phyloP scores from a whole-genome alignment of 208 protist species.

The Wallacemonas sp. region DNA sequence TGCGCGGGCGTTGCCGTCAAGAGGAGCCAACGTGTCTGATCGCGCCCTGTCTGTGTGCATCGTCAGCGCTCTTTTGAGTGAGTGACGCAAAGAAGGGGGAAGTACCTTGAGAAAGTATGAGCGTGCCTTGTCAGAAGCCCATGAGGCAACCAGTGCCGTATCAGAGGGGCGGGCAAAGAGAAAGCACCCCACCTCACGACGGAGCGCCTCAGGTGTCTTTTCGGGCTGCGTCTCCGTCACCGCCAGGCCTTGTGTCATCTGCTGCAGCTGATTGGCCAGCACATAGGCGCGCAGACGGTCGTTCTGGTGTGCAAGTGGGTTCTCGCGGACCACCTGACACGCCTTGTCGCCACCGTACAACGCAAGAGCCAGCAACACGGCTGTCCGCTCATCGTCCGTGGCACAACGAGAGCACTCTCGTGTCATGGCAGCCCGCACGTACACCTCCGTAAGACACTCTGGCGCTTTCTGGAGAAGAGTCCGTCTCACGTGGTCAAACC shows the following conservation, averaged over 20 bases:
- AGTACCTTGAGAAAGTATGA: constrained; percentile 67
- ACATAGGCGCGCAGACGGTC: constrained; percentile 3
- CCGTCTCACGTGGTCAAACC: not conserved
- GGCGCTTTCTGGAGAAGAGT: not conserved
- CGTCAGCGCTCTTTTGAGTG: too few relatives aligned
- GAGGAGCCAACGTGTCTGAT: too few relatives aligned
- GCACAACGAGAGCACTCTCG: not conserved
- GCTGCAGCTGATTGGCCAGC: not conserved
- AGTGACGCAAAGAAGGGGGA: constrained; percentile 34
- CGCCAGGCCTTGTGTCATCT: too few relatives aligned
- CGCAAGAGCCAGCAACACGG: constrained; percentile 44
- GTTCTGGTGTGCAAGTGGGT: not conserved
- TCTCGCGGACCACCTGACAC: not conserved
- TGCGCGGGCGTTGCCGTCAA: too few relatives aligned
- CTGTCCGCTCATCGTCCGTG: constrained; percentile 4
- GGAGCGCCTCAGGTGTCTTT: not conserved
- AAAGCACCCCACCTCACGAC: constrained; percentile 37
- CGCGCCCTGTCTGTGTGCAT: too few relatives aligned
- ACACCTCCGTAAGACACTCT: not conserved
- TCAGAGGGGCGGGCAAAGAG: constrained; percentile 46
- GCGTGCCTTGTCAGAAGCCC: constrained; percentile 33
- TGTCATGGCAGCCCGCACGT: not conserved
- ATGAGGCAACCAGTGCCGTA: constrained; percentile 41
- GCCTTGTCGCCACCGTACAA: constrained; percentile 28
- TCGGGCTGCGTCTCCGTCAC: not conserved